Evolutionary conservation across 169 alveolate genomes (phyloP), one percentile per base, ranked within the genome.

Genomic region (Eimeria necatrix): DNA sequence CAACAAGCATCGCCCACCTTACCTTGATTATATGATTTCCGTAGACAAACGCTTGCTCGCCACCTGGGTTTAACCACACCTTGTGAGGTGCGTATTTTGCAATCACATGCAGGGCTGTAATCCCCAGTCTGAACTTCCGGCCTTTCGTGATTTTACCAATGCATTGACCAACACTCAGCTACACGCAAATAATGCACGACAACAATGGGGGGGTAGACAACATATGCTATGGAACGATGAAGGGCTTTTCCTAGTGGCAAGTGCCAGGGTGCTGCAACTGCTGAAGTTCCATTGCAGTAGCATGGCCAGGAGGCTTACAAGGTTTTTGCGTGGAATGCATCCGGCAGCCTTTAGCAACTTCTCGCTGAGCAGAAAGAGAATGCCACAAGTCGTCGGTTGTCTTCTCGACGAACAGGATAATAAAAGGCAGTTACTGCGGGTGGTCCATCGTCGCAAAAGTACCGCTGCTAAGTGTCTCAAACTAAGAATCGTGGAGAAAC

Each of bases 51-150:
- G 98, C 96, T 96, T 98, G 98, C 91, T 98, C 99, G 48, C 99
- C 99, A 52, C 97, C 97, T 70, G 99, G 99, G 93, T 98, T 98
- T 46, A 98, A 97, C 99, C 99, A 98, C 20, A 98, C 98, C 97
- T 98, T 98, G 96, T 97, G 97, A 83, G 70, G 88, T 70, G 99
- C 98, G 91, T 97, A 97, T 94, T 97, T 97, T 8, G 99, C 99
- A 64, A 98, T 96, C 92, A 97, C 96, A 96, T 98, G 99, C 84
- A 98, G 97, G 16, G 98, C 98, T 10, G 99, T 98, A 41, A 98
- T 97, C 71, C 98, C 98, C 78, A 98, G 95, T 92, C 98, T 97
- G 96, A 98, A 98, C 95, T 98, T 98, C 89, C 98, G 97, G 16
- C 98, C 96, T 92, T 98, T 98, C 24, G 99, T 98, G 93, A 98